Evolutionary conservation across 768 basidiomycete species (phyloP).

Genomic region (Terana coerulea): DNA sequence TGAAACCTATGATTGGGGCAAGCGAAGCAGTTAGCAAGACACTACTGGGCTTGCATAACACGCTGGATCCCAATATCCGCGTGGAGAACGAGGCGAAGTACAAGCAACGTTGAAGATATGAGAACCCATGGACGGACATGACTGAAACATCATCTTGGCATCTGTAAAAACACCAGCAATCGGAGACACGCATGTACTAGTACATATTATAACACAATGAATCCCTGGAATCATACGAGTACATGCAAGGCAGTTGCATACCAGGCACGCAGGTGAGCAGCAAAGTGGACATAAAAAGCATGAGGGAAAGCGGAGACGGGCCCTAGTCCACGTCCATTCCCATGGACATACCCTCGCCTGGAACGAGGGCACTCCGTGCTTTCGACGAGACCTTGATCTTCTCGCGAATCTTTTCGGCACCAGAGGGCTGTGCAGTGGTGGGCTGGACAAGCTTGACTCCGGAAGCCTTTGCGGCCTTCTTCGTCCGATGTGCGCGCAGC

Average conservation of each 20-base stretch:
- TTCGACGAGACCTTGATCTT: constrained; percentile 74
- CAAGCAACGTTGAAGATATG: constrained; percentile 67
- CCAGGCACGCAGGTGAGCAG: background rate
- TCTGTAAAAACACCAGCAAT: constrained; percentile 7
- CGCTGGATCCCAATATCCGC: constrained; percentile 80
- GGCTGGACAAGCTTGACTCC: constrained; percentile 70
- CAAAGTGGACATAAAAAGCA: background rate
- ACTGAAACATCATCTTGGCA: background rate
- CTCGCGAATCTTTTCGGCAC: constrained; percentile 54
- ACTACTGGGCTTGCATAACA: constrained; percentile 87
- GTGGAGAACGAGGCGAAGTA: constrained; percentile 92
- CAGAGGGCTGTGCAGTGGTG: constrained; percentile 38
- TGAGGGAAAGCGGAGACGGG: background rate
- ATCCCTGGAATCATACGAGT: constrained; percentile 10
- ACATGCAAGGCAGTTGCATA: constrained; percentile 4
- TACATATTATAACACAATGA: constrained; percentile 13
- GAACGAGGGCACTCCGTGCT: constrained; percentile 67
- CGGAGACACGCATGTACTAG: constrained; percentile 9
- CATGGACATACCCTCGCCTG: constrained; percentile 85
- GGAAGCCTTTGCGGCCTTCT: constrained; percentile 48
- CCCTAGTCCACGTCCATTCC: constrained; percentile 86
- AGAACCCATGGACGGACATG: background rate
- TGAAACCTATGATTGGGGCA: constrained; percentile 98
- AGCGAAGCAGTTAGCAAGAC: constrained; percentile 97
- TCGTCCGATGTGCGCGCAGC: constrained; percentile 68